A percentile compares a stretch with the other conserved stretches of the same genome.
Evolutionary conservation across 2,329 filamentous ascomycete species (phyloP).

Genomic region (Fusarium concolor): DNA sequence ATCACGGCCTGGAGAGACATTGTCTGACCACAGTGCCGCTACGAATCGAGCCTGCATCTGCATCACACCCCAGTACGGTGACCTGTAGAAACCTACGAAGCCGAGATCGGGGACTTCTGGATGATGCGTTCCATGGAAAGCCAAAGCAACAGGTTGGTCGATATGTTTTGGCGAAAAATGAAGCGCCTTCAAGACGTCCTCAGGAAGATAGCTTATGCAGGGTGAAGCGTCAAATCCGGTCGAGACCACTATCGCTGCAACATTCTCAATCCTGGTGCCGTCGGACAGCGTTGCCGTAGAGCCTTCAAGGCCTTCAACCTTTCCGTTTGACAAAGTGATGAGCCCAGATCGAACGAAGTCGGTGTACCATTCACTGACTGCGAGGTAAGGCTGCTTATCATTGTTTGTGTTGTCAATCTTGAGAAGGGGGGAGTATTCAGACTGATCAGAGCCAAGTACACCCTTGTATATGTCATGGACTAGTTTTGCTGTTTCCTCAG

Average conservation of each 20-base stretch:
- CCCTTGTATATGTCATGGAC: slow-evolving; percentile 64
- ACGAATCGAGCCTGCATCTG: slow-evolving; percentile 85
- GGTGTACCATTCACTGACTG: slow-evolving; percentile 77
- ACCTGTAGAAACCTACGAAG: slow-evolving; percentile 86
- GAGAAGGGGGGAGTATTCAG: slow-evolving; percentile 59
- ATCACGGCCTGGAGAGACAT: slow-evolving; percentile 33
- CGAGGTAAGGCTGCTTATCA: slow-evolving; percentile 71
- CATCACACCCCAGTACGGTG: slow-evolving; percentile 88
- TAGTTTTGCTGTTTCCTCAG: slow-evolving; percentile 65
- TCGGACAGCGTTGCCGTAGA: slow-evolving; percentile 51
- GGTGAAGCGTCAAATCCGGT: slow-evolving; percentile 78
- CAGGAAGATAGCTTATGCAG: slow-evolving; percentile 73
- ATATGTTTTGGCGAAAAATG: slow-evolving; percentile 65
- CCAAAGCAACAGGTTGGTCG: slow-evolving; percentile 73
- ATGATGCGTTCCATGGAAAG: slow-evolving; percentile 74
- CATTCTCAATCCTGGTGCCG: slow-evolving; percentile 58
- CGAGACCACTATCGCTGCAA: slow-evolving; percentile 77
- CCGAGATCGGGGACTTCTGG: slow-evolving; percentile 72
- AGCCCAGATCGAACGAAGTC: slow-evolving; percentile 77
- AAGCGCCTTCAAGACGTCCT: slow-evolving; percentile 65
- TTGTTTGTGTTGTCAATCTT: slow-evolving; percentile 55
- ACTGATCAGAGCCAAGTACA: slow-evolving; percentile 66
- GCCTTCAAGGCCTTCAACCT: slow-evolving; percentile 52
- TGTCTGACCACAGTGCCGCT: slow-evolving; percentile 66
- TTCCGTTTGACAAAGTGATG: slow-evolving; percentile 65